Conservation (phyloP, 352 stramenopile genomes). For the Phytophthora crassamura region DNA sequence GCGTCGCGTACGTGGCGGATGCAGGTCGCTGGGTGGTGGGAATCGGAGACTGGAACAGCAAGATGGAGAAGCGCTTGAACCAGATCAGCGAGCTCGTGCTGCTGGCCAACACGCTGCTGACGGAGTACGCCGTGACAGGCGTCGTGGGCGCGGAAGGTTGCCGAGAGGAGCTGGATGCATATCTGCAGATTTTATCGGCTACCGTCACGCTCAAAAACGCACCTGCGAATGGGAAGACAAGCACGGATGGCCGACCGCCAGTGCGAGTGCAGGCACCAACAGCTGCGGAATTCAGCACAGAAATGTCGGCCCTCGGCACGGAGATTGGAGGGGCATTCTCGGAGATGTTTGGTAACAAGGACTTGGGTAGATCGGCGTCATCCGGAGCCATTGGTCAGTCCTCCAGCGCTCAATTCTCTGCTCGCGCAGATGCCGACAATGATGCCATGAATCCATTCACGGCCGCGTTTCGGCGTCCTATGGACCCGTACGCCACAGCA, state of each 20-base stretch:
- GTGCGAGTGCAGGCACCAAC: conserved; percentile 22
- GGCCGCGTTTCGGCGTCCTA: conserved; percentile 49
- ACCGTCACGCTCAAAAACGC: conserved; percentile 72
- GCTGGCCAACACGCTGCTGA: conserved; percentile 74
- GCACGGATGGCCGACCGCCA: conserved; percentile 6
- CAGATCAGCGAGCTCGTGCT: conserved; percentile 88
- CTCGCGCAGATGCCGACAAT: conserved; percentile 43
- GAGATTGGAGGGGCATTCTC: conserved; percentile 40
- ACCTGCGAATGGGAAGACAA: conserved; percentile 22
- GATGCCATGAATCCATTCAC: conserved; percentile 79
- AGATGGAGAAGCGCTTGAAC: conserved; percentile 83
- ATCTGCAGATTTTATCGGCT: conserved; percentile 66
- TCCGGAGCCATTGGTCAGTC: conserved; percentile 10
- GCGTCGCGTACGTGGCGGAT: conserved; percentile 72
- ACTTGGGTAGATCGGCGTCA: conserved; percentile 10
- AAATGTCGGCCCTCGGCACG: conserved; percentile 36
- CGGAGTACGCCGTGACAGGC: conserved; percentile 77
- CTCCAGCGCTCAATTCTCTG: conserved; percentile 12
- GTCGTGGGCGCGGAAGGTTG: conserved; percentile 57
- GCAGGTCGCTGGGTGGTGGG: conserved; percentile 85
- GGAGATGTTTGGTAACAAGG: conserved; percentile 39
- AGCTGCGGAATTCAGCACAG: conserved; percentile 34
- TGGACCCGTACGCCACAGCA: conserved; percentile 31
- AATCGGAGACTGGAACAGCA: conserved; percentile 87
- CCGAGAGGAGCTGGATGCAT: conserved; percentile 68